Conservation (phyloP, 495 filamentous ascomycete genomes). For the Xylaria bambusicola region DNA sequence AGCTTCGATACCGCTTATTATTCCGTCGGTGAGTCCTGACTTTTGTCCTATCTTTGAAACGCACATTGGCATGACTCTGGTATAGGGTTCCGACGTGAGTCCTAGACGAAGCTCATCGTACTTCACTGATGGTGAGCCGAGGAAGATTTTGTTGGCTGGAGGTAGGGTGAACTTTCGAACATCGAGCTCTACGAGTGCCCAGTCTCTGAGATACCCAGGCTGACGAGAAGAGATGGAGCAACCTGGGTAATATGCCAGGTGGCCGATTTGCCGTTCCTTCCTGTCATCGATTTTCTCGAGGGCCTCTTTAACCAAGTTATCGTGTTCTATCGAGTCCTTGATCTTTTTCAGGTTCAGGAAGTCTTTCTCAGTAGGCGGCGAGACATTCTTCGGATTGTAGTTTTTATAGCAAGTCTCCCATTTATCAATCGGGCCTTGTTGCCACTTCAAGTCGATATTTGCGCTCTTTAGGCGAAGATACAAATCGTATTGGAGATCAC, state of each 20-base stretch:
- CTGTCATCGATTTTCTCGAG: background rate
- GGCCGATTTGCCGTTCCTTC: slow-evolving; percentile 7
- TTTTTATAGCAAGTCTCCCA: background rate
- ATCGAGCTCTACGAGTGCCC: slow-evolving; percentile 12
- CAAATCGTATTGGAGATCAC: background rate
- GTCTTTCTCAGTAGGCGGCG: background rate
- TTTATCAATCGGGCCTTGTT: background rate
- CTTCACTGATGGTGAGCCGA: background rate
- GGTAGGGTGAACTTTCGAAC: background rate
- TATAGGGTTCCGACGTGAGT: background rate
- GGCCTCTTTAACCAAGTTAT: background rate
- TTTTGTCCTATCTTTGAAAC: slow-evolving; percentile 9
- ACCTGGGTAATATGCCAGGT: slow-evolving; percentile 5
- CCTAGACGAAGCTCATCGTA: background rate
- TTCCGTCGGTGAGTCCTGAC: slow-evolving; percentile 13
- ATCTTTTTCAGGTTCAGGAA: background rate
- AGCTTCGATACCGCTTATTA: slow-evolving; percentile 13
- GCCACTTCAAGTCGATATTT: background rate
- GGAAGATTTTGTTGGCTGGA: slow-evolving; percentile 7
- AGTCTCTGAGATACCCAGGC: slow-evolving; percentile 6
- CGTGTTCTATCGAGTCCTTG: background rate
- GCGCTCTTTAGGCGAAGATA: background rate
- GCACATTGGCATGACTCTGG: background rate
- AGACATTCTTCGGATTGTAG: background rate
- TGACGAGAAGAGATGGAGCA: background rate